Evolutionary conservation across 371 early-diverging fungal species (phyloP), one percentile per base, ranked within the genome.

Genomic region (Mortierella sp.): DNA sequence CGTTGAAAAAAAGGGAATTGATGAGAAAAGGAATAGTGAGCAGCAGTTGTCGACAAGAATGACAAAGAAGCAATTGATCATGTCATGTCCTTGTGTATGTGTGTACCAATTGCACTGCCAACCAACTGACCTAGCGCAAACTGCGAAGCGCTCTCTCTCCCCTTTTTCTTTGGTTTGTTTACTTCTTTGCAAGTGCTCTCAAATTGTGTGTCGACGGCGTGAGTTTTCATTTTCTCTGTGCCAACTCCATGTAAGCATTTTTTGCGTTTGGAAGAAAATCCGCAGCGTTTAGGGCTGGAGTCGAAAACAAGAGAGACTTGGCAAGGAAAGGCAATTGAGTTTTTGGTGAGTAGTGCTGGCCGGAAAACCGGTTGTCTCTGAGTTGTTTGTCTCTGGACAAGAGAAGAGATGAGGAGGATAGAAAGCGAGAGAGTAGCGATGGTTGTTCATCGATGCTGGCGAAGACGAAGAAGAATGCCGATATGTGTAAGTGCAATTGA

Each of bases 241-340:
- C 43, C 46, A 70, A 70, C 48, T 46, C 48, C 48, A 13, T 46
- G 48, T 46, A 8, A 46, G 48, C 13, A 46, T 9, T 1, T 46
- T 46, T 46, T 46, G 48, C 13, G 48, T 46, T 46, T 46, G 8
- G 5, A 13, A 11, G 40, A 34, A 73, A 69, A 69, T 79, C 74
- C 79, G 79, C 75, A 79, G 79, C 71, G 59, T 37, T 78, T 78
- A 74, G 50, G 70, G 40, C 46, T 74, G 79, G 79, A 78, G 48
- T 34, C 16, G 44, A 31, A 59, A 59, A 59, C 26, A 64, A 61
- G 16, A 26, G 3, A 71, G 46, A 53, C 57, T 16, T 43, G 46
- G 57, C 79, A 74, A 75, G 28, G n/a, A n/a, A n/a, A n/a, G 34
- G 57, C 79, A 74, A 79, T 75, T 75, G 80, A 50, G 53, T 79